phyloP scores from a whole-genome alignment of 768 basidiomycete genomes.

The Chalciporus sphaerocephalus region DNA sequence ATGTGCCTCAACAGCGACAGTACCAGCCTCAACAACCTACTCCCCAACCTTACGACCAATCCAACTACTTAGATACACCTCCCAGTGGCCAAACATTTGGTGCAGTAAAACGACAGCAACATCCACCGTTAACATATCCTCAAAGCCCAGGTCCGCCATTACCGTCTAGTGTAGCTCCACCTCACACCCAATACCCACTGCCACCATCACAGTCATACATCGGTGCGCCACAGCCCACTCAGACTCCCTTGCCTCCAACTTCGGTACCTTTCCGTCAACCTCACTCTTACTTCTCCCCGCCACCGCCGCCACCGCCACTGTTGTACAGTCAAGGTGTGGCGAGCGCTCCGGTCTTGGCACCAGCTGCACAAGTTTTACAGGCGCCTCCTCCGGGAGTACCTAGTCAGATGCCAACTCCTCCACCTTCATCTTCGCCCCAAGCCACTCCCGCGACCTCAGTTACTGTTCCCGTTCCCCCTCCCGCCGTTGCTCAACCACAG shows the following conservation, averaged over 20 bases:
- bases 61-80: conserved; percentile 6
- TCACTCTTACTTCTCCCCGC: conserved; percentile 20
- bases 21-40: conserved; percentile 11
- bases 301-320: conserved; percentile 13
- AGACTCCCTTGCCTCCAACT: conserved; percentile 8
- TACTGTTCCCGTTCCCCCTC: not conserved
- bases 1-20: conserved; percentile 8
- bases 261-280: conserved; percentile 20
- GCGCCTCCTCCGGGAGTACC: not conserved
- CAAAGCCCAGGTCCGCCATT: conserved; percentile 10
- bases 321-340: conserved; percentile 5
- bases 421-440: conserved; percentile 6
- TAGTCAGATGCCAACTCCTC: conserved; percentile 7
- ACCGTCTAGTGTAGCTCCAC: not conserved
- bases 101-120: not conserved
- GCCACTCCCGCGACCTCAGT: conserved; percentile 9
- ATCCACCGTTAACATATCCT: conserved; percentile 1
- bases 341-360: not conserved
- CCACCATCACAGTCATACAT: conserved; percentile 11
- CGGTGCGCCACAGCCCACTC: conserved; percentile 20
- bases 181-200: conserved; percentile 1
- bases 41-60: conserved; percentile 17
- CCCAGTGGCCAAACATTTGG: conserved; percentile 5
- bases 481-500: conserved; percentile 5
- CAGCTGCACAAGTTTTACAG: conserved; percentile 8